Percentiles rank a stretch among this genome's conserved stretches.
Evolutionary conservation across 805 yeast species (phyloP).

Genomic region (Aciculoconidium aculeatum): DNA sequence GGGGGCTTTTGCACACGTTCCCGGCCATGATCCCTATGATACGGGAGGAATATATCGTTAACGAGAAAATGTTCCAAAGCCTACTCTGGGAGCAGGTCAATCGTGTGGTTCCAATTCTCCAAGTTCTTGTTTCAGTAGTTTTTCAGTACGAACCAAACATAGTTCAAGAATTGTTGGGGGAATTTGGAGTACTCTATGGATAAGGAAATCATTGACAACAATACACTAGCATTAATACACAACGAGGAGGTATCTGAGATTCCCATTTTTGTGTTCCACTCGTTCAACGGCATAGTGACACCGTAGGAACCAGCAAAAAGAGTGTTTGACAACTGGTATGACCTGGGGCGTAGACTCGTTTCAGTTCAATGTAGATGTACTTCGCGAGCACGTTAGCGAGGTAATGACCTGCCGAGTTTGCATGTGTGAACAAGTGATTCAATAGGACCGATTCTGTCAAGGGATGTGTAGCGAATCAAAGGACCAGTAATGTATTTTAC

Average conservation of each 20-base stretch:
- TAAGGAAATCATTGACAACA: constrained; percentile 11
- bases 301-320: constrained; percentile 7
- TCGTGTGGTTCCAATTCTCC: too few relatives aligned
- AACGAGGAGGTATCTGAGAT: constrained; percentile 8
- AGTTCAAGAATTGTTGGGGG: constrained; percentile 13
- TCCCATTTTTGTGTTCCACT: constrained; percentile 10
- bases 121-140: too few relatives aligned
- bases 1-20: constrained; percentile 27
- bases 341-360: constrained; percentile 7
- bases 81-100: too few relatives aligned
- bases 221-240: constrained; percentile 21
- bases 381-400: constrained; percentile 14
- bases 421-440: constrained; percentile 14
- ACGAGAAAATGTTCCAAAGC: too few relatives aligned
- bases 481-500: constrained; percentile 42
- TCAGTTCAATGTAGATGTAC: constrained; percentile 6
- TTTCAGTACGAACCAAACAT: too few relatives aligned
- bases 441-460: constrained; percentile 10
- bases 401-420: constrained; percentile 11
- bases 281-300: constrained; percentile 7
- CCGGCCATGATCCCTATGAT: too few relatives aligned
- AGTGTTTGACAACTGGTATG: constrained; percentile 10
- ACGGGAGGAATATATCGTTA: too few relatives aligned
- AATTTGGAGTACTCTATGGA: constrained; percentile 11
- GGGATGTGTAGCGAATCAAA: constrained; percentile 28